Conservation (phyloP, 164 flowering plant species). For the Aristolochia fimbriata region DNA sequence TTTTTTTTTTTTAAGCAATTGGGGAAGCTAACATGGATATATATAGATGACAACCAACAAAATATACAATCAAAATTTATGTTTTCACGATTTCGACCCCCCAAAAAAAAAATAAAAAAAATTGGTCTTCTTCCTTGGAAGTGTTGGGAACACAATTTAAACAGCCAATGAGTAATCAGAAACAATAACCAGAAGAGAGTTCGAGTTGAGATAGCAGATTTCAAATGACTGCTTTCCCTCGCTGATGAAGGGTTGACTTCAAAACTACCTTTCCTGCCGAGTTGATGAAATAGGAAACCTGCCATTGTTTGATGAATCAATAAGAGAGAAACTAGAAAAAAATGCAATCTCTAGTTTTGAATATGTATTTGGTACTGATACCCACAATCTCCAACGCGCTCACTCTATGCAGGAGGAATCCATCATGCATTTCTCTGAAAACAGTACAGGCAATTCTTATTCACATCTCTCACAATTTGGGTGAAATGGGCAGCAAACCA, state of each 20-base stretch:
- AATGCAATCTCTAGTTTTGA: too few species aligned
- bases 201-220: background rate
- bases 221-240: constrained; percentile 39
- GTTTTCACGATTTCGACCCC: too few species aligned
- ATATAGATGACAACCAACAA: too few species aligned
- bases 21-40: too few species aligned
- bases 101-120: too few species aligned
- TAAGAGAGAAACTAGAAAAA: background rate
- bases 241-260: constrained; percentile 23
- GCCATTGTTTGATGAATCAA: constrained; percentile 10
- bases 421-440: constrained; percentile 31
- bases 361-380: constrained; percentile 1
- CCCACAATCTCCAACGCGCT: constrained; percentile 51
- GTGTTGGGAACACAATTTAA: too few species aligned
- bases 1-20: too few species aligned
- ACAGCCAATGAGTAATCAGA: background rate
- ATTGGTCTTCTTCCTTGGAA: too few species aligned
- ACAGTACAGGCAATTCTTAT: background rate
- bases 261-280: constrained; percentile 25
- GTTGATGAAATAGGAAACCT: constrained; percentile 45
- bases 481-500: background rate
- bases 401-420: constrained; percentile 56
- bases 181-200: background rate
- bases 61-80: too few species aligned
- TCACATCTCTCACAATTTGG: background rate